Evolutionary conservation across 345 rosid genomes (phyloP), one percentile per base, ranked within the genome.

Genomic region (Hevea brasiliensis): DNA sequence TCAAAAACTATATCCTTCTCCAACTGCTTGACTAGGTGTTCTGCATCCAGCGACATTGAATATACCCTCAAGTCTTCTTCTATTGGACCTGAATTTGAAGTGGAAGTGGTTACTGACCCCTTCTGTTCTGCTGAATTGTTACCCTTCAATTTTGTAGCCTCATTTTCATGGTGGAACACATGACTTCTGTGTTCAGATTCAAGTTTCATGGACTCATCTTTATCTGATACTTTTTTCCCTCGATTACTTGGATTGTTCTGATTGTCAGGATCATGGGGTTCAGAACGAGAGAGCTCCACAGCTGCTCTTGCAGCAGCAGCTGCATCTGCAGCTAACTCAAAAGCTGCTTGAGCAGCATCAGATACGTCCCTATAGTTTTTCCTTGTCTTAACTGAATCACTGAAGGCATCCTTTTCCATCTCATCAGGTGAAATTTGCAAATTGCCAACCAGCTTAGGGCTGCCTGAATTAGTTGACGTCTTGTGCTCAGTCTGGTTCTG

Each of bases 281-380:
- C 81, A 59, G 86, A 79, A 74, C 92, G 90, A 24, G 96, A 91
- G 76, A 95, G 99, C 72, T 89, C 98, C 53, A 95, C 92, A 3
- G 98, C 99, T 0, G 92, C 99, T 81, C 89, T 87, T 69, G 99
- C 99, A 15, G 99, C 98, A 17, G 55, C 90, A 40, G 99, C 99
- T 2, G 97, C 99, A 67, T 85, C 71, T 63, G 89, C 94, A 26
- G 99, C 99, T 1, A 97, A 87, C 82, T 86, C 87, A 51, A 89
- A 92, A 20, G 99, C 99, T 54, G 90, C 97, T 82, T 89, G 96
- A 68, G 99, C 99, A 27, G 99, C 99, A 83, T 87, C 96, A 73
- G 98, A 91, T 6, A 95, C 97, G 74, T 89, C 94, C 82, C 53
- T 89, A 84, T 89, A 95, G 82, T 87, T 87, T 61, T 79, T 81